Percentiles rank a stretch among this genome's conserved stretches.
Evolutionary conservation across 805 yeast species (phyloP).

Genomic region (Kodamaea nitidulidarum): DNA sequence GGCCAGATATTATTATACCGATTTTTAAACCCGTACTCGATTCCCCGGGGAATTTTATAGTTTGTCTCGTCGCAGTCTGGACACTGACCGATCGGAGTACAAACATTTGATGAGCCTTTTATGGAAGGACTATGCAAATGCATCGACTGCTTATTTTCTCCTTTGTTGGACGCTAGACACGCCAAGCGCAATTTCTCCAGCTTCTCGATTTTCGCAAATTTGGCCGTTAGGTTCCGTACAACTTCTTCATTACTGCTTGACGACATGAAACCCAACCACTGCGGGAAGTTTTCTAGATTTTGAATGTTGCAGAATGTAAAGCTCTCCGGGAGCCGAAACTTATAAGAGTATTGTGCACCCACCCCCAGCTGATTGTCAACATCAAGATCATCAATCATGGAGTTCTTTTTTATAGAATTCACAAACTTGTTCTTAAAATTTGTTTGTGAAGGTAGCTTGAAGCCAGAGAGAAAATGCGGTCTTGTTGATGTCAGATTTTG

Average conservation of each 20-base stretch:
- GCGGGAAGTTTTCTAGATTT: conserved; percentile 20
- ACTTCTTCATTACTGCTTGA: conserved; percentile 18
- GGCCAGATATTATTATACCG: conserved; percentile 48
- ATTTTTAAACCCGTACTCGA: conserved; percentile 31
- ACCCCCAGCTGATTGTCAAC: background rate
- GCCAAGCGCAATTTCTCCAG: conserved; percentile 36
- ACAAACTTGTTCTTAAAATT: conserved; percentile 34
- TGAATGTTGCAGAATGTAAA: conserved; percentile 1
- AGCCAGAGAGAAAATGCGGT: conserved; percentile 30
- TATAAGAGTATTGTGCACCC: conserved; percentile 7
- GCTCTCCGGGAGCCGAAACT: conserved; percentile 9
- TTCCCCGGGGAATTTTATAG: conserved; percentile 40
- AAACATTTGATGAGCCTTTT: conserved; percentile 17
- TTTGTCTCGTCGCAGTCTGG: conserved; percentile 39
- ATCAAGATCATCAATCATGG: conserved; percentile 11
- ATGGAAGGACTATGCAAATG: conserved; percentile 9
- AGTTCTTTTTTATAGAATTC: conserved; percentile 32
- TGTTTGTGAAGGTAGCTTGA: conserved; percentile 39
- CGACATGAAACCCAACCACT: conserved; percentile 29
- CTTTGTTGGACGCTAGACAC: conserved; percentile 7
- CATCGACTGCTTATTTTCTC: conserved; percentile 1
- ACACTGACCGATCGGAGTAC: conserved; percentile 41
- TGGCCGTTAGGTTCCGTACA: conserved; percentile 21
- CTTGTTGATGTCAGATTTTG: conserved; percentile 2
- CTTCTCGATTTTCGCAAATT: conserved; percentile 37